Conservation (phyloP, 2,329 filamentous ascomycete species). For the Sarocladiaceae sp. region DNA sequence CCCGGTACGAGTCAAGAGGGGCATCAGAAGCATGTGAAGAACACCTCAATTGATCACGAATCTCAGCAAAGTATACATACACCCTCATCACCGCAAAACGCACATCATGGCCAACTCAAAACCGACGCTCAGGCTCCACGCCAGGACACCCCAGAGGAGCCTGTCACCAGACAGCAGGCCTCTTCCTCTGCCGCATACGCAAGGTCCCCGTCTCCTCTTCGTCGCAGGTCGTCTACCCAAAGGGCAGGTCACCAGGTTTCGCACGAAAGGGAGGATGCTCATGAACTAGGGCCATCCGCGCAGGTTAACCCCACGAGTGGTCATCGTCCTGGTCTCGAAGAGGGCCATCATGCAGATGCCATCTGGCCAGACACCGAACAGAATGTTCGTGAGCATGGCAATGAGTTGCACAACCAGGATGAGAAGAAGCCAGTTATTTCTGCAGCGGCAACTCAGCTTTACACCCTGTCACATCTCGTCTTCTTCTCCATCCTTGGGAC, state of each 20-base stretch:
- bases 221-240: not conserved
- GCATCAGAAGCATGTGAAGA: no score
- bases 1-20: no score
- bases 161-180: not conserved
- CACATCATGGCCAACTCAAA: not conserved
- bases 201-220: not conserved
- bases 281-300: slow-evolving; percentile 30
- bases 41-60: no score
- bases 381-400: not conserved
- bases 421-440: slow-evolving; percentile 32
- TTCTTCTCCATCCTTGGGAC: slow-evolving; percentile 83
- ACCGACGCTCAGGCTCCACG: not conserved
- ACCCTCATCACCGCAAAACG: no score
- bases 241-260: slow-evolving; percentile 24
- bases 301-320: slow-evolving; percentile 12
- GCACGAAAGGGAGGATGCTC: slow-evolving; percentile 31
- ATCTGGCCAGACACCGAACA: slow-evolving; percentile 6
- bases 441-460: slow-evolving; percentile 49
- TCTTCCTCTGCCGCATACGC: not conserved
- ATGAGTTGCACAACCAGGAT: not conserved
- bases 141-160: not conserved
- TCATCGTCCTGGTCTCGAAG: not conserved
- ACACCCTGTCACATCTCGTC: slow-evolving; percentile 74
- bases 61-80: not conserved
- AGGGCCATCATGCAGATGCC: not conserved